Conservation (phyloP, 371 early-diverging fungal genomes). For the Actinomucor elegans region DNA sequence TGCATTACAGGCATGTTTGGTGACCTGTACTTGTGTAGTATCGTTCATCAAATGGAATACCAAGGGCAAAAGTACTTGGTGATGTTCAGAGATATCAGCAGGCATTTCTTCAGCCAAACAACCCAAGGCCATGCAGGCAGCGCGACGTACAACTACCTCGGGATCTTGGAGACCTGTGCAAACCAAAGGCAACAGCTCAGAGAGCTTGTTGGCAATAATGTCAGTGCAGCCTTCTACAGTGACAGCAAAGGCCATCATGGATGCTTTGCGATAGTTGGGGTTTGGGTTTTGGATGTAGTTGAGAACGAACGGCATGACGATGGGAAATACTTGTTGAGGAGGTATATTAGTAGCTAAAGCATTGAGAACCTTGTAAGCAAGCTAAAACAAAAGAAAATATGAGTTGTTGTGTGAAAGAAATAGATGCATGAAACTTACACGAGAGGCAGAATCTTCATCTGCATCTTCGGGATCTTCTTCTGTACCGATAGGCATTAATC, state of each 20-base stretch:
- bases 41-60: slow-evolving; percentile 80
- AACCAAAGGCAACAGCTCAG: slow-evolving; percentile 72
- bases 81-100: slow-evolving; percentile 72
- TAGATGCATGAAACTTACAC: slow-evolving; percentile 16
- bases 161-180: slow-evolving; percentile 77
- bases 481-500: slow-evolving; percentile 77
- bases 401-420: too few species aligned
- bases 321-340: slow-evolving; percentile 83
- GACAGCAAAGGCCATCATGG: slow-evolving; percentile 83
- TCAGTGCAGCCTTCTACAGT: slow-evolving; percentile 87
- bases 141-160: slow-evolving; percentile 73
- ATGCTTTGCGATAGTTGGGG: slow-evolving; percentile 74
- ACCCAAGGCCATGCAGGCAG: slow-evolving; percentile 85
- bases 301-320: slow-evolving; percentile 68
- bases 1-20: slow-evolving; percentile 76
- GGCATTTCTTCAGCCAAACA: slow-evolving; percentile 79
- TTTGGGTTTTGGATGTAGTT: slow-evolving; percentile 73
- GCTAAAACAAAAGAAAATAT: slow-evolving; percentile 9
- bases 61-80: slow-evolving; percentile 76
- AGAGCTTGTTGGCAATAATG: slow-evolving; percentile 65
- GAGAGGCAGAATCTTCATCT: slow-evolving; percentile 80
- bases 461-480: slow-evolving; percentile 81
- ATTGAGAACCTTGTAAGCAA: slow-evolving; percentile 70
- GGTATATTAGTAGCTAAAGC: slow-evolving; percentile 77
- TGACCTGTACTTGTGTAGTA: slow-evolving; percentile 58